Base-by-base conservation (phyloP, 108 stramenopile species). In the Hondaea fermentalgiana region DNA sequence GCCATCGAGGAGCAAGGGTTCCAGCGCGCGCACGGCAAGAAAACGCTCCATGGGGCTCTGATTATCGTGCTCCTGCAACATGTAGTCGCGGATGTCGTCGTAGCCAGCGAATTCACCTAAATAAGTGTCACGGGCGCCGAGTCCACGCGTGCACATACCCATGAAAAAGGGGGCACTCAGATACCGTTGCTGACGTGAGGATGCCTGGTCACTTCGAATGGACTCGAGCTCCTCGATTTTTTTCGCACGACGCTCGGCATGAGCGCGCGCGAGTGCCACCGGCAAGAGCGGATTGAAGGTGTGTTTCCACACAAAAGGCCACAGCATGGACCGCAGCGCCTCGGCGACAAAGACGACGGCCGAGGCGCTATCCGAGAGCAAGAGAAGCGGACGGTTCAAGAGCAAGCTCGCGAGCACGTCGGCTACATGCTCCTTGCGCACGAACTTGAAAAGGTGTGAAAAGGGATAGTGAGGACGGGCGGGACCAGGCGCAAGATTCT, bases 251-350 rank as follows among this genome's bases (percentile, higher is more conserved):
- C n/a, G 45, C 28, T 83, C 76, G 6, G 76, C 76, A 35, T 25
- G 49, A n/a, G 76, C 45, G n/a, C 76, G 19, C 2, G 49, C 45
- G 23, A 83, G 51, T 0, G 76, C 23, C 6, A 83, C 49, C 45
- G 76, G 76, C 76, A 83, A 35, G 12, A 53, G 23, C 0, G 76
- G 76, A 28, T 83, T 53, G 1, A 21, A 83, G 17, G 45, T 3
- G 76, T 83, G 76, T 45, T 83, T 83, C 76, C 76, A 83, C 49
- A 83, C 76, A 83, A 83, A 83, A 35, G 76, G 76, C 76, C 76
- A 83, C 45, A 83, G 76, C 76, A 83, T 12, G 44, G 76, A 47
- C 6, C 76, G 76, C 25, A 83, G 51, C n/a, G 76, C 45, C 51
- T 83, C 76, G 3, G 76, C 76, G 25, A 83, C 76, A 47, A 83